Conservation (phyloP, 805 yeast species). For the Ogataea saltuana region DNA sequence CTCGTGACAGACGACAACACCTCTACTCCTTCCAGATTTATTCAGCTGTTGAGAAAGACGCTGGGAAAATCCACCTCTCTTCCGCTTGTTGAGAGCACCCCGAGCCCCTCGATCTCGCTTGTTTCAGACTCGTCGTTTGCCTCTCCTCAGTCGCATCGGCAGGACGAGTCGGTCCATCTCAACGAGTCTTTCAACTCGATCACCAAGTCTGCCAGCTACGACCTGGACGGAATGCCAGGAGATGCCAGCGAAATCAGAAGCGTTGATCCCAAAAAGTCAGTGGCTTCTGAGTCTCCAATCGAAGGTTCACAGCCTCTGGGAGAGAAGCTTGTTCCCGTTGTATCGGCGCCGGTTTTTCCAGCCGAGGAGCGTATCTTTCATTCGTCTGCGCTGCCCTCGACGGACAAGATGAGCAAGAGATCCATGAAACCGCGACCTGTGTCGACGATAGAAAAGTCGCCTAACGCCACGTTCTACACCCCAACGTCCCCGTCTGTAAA, state of each 20-base stretch:
- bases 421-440: conserved; percentile 35
- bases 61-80: conserved; percentile 25
- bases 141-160: conserved; percentile 1
- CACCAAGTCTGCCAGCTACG: neutral
- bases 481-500: conserved; percentile 40
- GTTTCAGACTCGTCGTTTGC: conserved; percentile 22
- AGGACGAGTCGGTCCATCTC: neutral
- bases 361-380: conserved; percentile 9
- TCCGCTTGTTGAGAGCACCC: conserved; percentile 5
- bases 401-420: conserved; percentile 6
- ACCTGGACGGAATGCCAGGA: no score
- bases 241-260: conserved; percentile 3
- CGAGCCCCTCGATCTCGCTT: conserved; percentile 23
- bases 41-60: conserved; percentile 52
- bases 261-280: conserved; percentile 1
- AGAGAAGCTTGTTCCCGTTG: conserved; percentile 37
- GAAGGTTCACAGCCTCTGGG: conserved; percentile 11
- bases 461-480: conserved; percentile 19
- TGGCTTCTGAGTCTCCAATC: neutral
- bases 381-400: neutral
- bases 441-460: conserved; percentile 40
- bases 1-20: conserved; percentile 44
- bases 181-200: neutral
- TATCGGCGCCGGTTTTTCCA: conserved; percentile 36
- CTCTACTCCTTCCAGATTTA: conserved; percentile 57